Conservation (phyloP, 305 asterid species). For the Coffea humblotiana region DNA sequence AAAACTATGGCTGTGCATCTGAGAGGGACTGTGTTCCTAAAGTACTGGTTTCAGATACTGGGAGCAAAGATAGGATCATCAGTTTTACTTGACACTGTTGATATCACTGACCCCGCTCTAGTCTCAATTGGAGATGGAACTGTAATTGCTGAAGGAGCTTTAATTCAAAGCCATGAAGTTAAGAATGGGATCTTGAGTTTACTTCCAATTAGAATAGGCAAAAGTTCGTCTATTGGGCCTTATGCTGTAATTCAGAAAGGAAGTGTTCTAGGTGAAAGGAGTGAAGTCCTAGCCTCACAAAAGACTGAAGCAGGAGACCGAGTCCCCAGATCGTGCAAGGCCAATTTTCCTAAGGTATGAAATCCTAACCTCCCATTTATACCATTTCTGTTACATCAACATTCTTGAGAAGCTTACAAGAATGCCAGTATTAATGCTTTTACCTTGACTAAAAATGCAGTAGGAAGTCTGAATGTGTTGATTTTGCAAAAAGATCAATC, state of each 20-base stretch:
- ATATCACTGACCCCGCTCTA: slow-evolving; percentile 73
- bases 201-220: slow-evolving; percentile 59
- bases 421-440: neutral
- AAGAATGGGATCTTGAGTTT: slow-evolving; percentile 57
- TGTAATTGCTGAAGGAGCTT: slow-evolving; percentile 66
- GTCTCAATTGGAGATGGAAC: slow-evolving; percentile 63
- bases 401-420: neutral
- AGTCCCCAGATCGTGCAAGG: slow-evolving; percentile 2
- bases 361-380: neutral
- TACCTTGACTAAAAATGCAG: neutral
- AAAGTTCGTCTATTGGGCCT: slow-evolving; percentile 51
- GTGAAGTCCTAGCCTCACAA: slow-evolving; percentile 51
- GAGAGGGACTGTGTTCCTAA: slow-evolving; percentile 70
- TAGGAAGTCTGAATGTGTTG: neutral
- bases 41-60: slow-evolving; percentile 69
- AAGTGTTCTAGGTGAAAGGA: slow-evolving; percentile 46
- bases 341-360: slow-evolving; percentile 8
- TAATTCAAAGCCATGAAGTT: slow-evolving; percentile 68
- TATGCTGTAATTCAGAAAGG: slow-evolving; percentile 67
- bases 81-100: slow-evolving; percentile 62
- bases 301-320: slow-evolving; percentile 43
- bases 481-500: neutral
- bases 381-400: neutral
- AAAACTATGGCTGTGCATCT: slow-evolving; percentile 73
- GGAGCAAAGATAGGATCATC: slow-evolving; percentile 77